Base-by-base conservation (phyloP, 2,329 filamentous ascomycete genomes). In the Periconia macrospinosa region DNA sequence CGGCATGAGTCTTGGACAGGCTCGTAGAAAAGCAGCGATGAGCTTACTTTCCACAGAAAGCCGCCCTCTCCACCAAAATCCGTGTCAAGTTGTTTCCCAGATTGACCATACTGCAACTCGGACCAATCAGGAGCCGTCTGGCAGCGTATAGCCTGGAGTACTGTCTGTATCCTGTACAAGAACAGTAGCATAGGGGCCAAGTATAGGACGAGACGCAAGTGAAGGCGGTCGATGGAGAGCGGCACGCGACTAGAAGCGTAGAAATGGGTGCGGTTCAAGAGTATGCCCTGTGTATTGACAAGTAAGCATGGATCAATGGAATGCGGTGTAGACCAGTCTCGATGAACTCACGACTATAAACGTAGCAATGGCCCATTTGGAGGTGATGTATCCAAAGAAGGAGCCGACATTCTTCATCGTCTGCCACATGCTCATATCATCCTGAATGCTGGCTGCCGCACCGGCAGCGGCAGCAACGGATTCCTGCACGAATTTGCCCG, bases 211-310 rank as follows among this genome's bases (percentile, higher is more conserved):
- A 72, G 45, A 37, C 71, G 68, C 19, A 73, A 47, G 83, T 67
- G 51, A 35, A 86, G 83, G 86, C 90, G 93, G 51, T 83, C 83
- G 2, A 97, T 80, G 10, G 83, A 83, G n/a, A 97, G 79, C 49
- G 90, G 86, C 49, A 92, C 84, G 57, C 94, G 83, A 14, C 91
- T 93, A 0, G 92, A 93, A 41, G 92, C 93, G 74, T 96, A 97
- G 63, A 97, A 94, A 54, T 92, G 88, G 7, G 94, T 95, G 53
- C 94, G 86, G 71, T 97, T 97, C 20, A 97, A 80, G 53, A 97
- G 78, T 54, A 97, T 84, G 19, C 91, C 91, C 84, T 87, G 56
- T 18, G 27, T n/a, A 18, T 17, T 19, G 44, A 57, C 33, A 62
- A 27, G 23, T 27, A 27, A 27, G 23, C 23, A 27, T 27, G 23